Evolutionary conservation across 140 eudicot species (phyloP).

Genomic region (Cichorium intybus): DNA sequence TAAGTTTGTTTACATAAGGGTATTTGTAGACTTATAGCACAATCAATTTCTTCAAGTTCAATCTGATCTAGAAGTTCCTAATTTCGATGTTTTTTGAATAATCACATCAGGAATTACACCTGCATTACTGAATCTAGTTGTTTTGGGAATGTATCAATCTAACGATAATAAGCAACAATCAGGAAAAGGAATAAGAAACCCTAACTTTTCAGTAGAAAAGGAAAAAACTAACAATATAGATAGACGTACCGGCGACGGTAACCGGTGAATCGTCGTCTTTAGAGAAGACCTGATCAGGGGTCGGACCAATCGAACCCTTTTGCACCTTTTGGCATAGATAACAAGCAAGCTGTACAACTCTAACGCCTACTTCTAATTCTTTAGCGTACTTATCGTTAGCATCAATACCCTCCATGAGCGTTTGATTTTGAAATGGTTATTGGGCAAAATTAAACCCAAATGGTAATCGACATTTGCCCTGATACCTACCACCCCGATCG

Average conservation of each 20-base stretch:
- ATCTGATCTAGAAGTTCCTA: background rate
- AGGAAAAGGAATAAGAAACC: background rate
- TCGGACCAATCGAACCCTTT: slow-evolving; percentile 48
- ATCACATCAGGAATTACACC: background rate
- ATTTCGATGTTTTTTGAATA: too few species aligned
- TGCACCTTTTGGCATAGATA: slow-evolving; percentile 68
- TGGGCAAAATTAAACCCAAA: slow-evolving; percentile 9
- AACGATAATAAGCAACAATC: background rate
- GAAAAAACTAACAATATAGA: background rate
- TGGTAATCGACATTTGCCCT: slow-evolving; percentile 13
- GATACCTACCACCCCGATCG: slow-evolving; percentile 16
- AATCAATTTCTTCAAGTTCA: background rate
- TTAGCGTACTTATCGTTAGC: slow-evolving; percentile 30
- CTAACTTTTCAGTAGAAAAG: background rate
- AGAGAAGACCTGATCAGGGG: slow-evolving; percentile 53
- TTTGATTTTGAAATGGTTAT: background rate
- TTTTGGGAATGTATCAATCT: background rate
- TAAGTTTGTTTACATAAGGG: too few species aligned
- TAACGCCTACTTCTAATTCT: slow-evolving; percentile 82
- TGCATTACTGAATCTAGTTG: background rate
- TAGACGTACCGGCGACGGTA: slow-evolving; percentile 66
- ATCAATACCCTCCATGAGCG: slow-evolving; percentile 23
- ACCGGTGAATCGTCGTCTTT: slow-evolving; percentile 91
- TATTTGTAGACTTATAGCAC: background rate
- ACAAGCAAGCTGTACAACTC: slow-evolving; percentile 82